phyloP scores from a whole-genome alignment of 2,329 filamentous ascomycete genomes.

The Colletotrichum paranaense region DNA sequence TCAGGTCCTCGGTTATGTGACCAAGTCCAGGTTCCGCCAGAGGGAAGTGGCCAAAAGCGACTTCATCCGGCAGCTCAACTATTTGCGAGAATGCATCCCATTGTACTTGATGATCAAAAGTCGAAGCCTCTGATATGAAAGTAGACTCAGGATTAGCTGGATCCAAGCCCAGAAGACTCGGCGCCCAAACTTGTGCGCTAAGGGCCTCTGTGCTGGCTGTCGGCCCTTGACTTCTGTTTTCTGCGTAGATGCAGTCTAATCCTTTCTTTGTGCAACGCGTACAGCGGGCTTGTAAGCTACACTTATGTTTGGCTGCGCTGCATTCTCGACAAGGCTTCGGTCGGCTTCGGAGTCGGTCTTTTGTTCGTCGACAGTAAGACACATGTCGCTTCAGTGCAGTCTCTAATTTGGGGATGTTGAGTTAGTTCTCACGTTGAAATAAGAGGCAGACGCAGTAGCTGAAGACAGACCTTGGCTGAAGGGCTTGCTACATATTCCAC shows the following conservation, averaged over 20 bases:
- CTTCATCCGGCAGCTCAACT: not conserved
- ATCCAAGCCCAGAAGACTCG: not conserved
- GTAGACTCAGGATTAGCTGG: not conserved
- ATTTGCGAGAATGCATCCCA: not conserved
- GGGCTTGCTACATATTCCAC: slow-evolving; percentile 26
- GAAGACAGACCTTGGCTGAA: slow-evolving; percentile 15
- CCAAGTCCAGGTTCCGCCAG: not conserved
- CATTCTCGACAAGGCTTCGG: slow-evolving; percentile 29
- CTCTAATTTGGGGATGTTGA: not conserved
- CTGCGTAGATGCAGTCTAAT: slow-evolving; percentile 16
- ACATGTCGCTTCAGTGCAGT: slow-evolving; percentile 12
- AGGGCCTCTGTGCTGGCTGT: not conserved
- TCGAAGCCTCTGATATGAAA: not conserved
- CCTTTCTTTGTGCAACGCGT: slow-evolving; percentile 26
- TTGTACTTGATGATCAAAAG: not conserved
- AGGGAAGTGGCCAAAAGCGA: not conserved
- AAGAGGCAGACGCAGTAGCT: no score
- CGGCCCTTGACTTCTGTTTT: not conserved
- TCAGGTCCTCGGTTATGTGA: not conserved
- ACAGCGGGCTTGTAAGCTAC: slow-evolving; percentile 19
- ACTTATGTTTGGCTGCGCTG: slow-evolving; percentile 29
- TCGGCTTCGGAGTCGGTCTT: slow-evolving; percentile 7
- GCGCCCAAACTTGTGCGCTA: not conserved
- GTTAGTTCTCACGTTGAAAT: not conserved
- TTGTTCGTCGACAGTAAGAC: slow-evolving; percentile 19